A percentile compares a stretch with the other conserved stretches of the same genome.
phyloP scores from a whole-genome alignment of 192 early-diverging fungal species.

The Bifiguratus adelaidae region DNA sequence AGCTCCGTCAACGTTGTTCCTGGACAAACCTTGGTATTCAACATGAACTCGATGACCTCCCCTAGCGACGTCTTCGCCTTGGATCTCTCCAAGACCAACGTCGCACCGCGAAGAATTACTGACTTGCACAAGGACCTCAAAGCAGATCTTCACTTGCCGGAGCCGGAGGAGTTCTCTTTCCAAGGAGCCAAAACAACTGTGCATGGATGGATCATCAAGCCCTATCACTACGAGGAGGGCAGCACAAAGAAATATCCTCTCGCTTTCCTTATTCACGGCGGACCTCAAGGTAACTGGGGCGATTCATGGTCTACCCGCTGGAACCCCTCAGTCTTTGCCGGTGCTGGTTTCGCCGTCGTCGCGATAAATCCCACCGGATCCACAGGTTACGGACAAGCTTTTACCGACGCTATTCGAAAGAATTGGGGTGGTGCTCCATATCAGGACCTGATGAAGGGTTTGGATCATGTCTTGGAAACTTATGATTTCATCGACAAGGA shows the following conservation, averaged over 20 bases:
- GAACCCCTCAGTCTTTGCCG: conserved; percentile 67
- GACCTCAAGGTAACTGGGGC: conserved; percentile 61
- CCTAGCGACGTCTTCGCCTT: conserved; percentile 21
- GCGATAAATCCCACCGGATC: conserved; percentile 74
- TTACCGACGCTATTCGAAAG: conserved; percentile 57
- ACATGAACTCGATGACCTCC: conserved; percentile 27
- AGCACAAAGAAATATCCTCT: conserved; percentile 55
- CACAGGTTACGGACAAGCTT: conserved; percentile 67
- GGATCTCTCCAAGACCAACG: not conserved
- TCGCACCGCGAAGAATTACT: conserved; percentile 19
- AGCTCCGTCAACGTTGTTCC: conserved; percentile 27
- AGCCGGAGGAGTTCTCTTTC: conserved; percentile 61
- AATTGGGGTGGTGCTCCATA: conserved; percentile 76
- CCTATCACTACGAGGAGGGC: conserved; percentile 36
- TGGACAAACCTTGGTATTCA: conserved; percentile 29
- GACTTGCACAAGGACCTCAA: conserved; percentile 28
- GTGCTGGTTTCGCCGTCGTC: conserved; percentile 58
- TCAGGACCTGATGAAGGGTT: conserved; percentile 59
- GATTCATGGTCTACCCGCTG: conserved; percentile 58
- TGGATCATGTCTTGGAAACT: conserved; percentile 46
- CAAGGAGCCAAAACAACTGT: conserved; percentile 41
- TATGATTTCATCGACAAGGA: conserved; percentile 41
- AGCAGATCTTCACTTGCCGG: conserved; percentile 26
- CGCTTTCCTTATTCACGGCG: conserved; percentile 74
- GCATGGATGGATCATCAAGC: conserved; percentile 59